Percentiles rank a stretch among this genome's conserved stretches.
phyloP scores from a whole-genome alignment of 805 yeast genomes.

The Kazachstania africana region DNA sequence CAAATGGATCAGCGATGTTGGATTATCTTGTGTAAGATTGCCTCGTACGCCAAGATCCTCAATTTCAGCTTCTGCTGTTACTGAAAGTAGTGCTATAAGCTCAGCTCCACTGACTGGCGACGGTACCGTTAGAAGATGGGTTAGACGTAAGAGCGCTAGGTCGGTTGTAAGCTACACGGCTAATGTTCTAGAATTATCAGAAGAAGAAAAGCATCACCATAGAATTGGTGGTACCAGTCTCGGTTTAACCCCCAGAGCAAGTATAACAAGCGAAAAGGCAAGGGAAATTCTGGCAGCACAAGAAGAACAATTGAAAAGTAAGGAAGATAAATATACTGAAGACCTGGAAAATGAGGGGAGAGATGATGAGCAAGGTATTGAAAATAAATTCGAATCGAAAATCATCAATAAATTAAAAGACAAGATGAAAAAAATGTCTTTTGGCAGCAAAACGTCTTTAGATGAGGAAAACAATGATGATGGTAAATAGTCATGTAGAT shows the following conservation, averaged over 20 bases:
- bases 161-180: constrained; percentile 60
- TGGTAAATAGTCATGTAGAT: not conserved
- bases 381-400: constrained; percentile 2
- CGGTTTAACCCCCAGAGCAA: constrained; percentile 16
- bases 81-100: constrained; percentile 3
- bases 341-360: not conserved
- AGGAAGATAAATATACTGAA: not conserved
- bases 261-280: constrained; percentile 11
- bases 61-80: constrained; percentile 8
- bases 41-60: constrained; percentile 23
- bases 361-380: not conserved
- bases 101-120: constrained; percentile 5
- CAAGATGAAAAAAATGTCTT: constrained; percentile 8
- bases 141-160: constrained; percentile 64
- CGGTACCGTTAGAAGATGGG: constrained; percentile 36
- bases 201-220: constrained; percentile 36
- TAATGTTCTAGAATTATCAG: constrained; percentile 52
- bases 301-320: not conserved
- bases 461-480: not conserved
- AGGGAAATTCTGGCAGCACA: constrained; percentile 1
- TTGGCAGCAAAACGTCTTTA: not conserved
- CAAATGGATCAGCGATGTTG: constrained; percentile 84
- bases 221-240: constrained; percentile 15
- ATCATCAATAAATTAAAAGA: constrained; percentile 11
- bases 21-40: constrained; percentile 38